Evolutionary conservation across 2,329 filamentous ascomycete species (phyloP).

Genomic region (Biscogniauxia mediterranea): DNA sequence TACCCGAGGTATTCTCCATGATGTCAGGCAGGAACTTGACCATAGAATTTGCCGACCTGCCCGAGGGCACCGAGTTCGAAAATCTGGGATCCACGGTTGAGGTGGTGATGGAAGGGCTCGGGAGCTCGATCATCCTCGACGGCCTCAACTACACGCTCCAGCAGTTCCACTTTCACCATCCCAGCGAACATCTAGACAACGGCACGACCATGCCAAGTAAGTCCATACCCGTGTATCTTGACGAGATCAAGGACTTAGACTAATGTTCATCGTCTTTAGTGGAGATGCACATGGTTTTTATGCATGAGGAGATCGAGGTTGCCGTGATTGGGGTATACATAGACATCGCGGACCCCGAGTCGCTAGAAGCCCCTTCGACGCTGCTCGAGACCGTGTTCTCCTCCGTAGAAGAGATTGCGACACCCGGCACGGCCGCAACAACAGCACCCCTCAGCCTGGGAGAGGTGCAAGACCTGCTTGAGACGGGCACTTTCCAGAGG

Average conservation of each 20-base stretch:
- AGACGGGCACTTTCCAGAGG: constrained; percentile 39
- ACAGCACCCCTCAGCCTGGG: constrained; percentile 43
- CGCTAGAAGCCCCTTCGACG: constrained; percentile 36
- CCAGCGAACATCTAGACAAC: constrained; percentile 47
- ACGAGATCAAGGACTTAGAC: background rate
- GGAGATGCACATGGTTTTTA: constrained; percentile 61
- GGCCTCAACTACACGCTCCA: constrained; percentile 38
- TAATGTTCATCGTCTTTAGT: constrained; percentile 27
- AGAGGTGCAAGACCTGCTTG: constrained; percentile 40
- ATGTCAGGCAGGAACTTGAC: constrained; percentile 32
- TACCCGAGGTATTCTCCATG: constrained; percentile 34
- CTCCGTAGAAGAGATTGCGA: constrained; percentile 40
- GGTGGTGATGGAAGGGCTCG: constrained; percentile 48
- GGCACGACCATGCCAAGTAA: constrained; percentile 44
- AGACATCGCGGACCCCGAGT: constrained; percentile 37
- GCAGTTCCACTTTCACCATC: constrained; percentile 52
- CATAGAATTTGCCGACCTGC: constrained; percentile 42
- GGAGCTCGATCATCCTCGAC: constrained; percentile 35
- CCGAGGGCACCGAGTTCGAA: constrained; percentile 48
- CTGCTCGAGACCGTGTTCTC: constrained; percentile 48
- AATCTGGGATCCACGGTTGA: constrained; percentile 59
- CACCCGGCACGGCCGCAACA: constrained; percentile 40
- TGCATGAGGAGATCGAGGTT: constrained; percentile 39
- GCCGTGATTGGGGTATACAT: constrained; percentile 46
- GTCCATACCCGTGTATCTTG: constrained; percentile 11